These are phyloP conservation scores for Scopulariopsis brevicaulis DNA, from an alignment of 2,329 filamentous ascomycete genomes.

Conservation along the genomic window DNA sequence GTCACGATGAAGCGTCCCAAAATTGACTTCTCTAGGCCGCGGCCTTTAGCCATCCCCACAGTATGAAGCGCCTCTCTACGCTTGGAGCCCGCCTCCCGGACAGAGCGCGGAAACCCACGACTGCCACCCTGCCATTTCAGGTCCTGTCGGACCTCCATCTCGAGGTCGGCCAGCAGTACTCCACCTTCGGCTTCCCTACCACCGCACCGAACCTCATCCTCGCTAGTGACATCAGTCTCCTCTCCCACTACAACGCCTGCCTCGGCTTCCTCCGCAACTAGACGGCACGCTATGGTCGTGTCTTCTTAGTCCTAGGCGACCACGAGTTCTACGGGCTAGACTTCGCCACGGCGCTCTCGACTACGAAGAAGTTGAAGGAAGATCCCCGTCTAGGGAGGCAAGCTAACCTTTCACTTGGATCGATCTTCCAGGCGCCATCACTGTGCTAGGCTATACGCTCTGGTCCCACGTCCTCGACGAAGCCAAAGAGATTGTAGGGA, in stretches of 20 bases:
- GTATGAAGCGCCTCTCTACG: too few species aligned
- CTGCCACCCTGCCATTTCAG: conserved; percentile 21
- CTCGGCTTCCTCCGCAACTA: conserved; percentile 29
- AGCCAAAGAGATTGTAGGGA: conserved; percentile 23
- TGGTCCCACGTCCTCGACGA: conserved; percentile 37
- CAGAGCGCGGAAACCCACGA: not conserved
- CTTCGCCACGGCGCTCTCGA: conserved; percentile 22
- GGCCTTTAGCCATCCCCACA: too few species aligned
- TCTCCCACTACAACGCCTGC: conserved; percentile 30
- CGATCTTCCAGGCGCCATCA: conserved; percentile 25
- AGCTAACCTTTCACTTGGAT: conserved; percentile 26
- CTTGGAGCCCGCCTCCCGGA: too few species aligned
- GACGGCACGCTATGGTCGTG: conserved; percentile 25
- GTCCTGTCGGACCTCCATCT: conserved; percentile 40
- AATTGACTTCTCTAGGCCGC: too few species aligned
- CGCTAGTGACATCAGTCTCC: conserved; percentile 33
- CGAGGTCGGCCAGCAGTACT: conserved; percentile 31
- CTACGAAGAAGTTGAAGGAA: conserved; percentile 21
- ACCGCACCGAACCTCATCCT: conserved; percentile 31
- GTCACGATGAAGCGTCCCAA: too few species aligned
- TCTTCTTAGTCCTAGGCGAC: conserved; percentile 39
- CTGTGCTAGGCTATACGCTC: conserved; percentile 44
- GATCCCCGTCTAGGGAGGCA: conserved; percentile 24
- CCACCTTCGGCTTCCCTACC: conserved; percentile 25
- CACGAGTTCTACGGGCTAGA: conserved; percentile 40